A percentile compares a stretch with the other conserved stretches of the same genome.
Evolutionary conservation across 106 monocot genomes (phyloP).

Genomic region (Dendrobium chrysotoxum): DNA sequence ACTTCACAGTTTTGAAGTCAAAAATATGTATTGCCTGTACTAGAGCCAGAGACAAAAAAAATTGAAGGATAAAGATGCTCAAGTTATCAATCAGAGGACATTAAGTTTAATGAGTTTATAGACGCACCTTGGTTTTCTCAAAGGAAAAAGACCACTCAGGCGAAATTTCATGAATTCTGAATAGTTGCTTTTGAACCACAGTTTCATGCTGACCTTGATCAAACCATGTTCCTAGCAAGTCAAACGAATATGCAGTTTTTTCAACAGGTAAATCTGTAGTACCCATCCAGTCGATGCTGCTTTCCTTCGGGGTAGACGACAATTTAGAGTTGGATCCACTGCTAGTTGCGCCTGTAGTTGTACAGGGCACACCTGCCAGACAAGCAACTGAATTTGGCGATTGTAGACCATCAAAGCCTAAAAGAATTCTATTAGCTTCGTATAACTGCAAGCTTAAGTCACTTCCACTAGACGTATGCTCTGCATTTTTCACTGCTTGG

Average conservation of each 20-base stretch:
- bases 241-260: slow-evolving; percentile 15
- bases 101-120: not conserved
- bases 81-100: not conserved
- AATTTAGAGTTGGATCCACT: not conserved
- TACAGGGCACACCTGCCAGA: not conserved
- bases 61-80: not conserved
- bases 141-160: slow-evolving; percentile 86
- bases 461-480: slow-evolving; percentile 1
- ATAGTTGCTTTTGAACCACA: slow-evolving; percentile 32
- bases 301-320: slow-evolving; percentile 1
- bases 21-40: not conserved
- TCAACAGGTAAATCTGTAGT: slow-evolving; percentile 9
- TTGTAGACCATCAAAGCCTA: not conserved
- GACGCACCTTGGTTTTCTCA: slow-evolving; percentile 57
- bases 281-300: slow-evolving; percentile 29
- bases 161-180: slow-evolving; percentile 62
- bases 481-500: not conserved
- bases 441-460: not conserved
- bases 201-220: slow-evolving; percentile 38
- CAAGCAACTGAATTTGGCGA: not conserved
- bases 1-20: not conserved
- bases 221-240: slow-evolving; percentile 21
- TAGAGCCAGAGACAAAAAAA: not conserved
- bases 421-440: not conserved
- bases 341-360: not conserved